Evolutionary conservation across 2,329 filamentous ascomycete species (phyloP), one percentile per base, ranked within the genome.

Genomic region (Trichothecium sympodiale): DNA sequence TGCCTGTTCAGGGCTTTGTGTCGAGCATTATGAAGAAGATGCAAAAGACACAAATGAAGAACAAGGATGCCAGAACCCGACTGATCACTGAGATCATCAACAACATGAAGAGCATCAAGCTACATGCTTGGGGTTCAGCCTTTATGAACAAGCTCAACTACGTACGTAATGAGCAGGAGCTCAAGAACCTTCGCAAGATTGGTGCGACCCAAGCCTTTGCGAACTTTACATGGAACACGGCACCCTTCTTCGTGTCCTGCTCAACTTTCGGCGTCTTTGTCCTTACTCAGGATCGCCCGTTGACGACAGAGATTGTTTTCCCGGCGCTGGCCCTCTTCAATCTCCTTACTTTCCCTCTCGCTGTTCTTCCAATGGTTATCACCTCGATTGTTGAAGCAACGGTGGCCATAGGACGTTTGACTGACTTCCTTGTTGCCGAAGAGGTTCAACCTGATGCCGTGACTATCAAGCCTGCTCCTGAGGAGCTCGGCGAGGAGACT

Each of bases 71-170:
- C 28, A 77, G 91, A 52, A 94, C 88, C 32, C 77, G 89, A 34
- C 64, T 98, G 39, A 95, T 96, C 69, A 93, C 89, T 6, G 91
- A 98, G 59, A 98, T 98, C 46, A 69, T 98, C 52, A 95, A 93
- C 68, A 96, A 96, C 62, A 98, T 98, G 84, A 98, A 98, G 67
- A 94, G 87, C 54, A 91, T 98, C 66, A 98, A 98, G 64, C 74
- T 98, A 15, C 98, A 95, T 56, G 91, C 91, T 20, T 98, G 91
- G 91, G 89, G 88, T 23, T 82, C 80, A 20, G 89, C 91, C 12
- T 98, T 98, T 55, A 94, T 95, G 80, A 91, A 87, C 60, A 94
- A 94, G 61, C 76, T 98, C 40, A 96, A 91, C 61, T 83, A 84
- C 56, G 87, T 98, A 41, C 79, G 91, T 59, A 98, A 98, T 60